These are phyloP conservation scores for Wickerhamomyces chaumierensis DNA, from an alignment of 805 yeast species.

Conservation along the genomic window DNA sequence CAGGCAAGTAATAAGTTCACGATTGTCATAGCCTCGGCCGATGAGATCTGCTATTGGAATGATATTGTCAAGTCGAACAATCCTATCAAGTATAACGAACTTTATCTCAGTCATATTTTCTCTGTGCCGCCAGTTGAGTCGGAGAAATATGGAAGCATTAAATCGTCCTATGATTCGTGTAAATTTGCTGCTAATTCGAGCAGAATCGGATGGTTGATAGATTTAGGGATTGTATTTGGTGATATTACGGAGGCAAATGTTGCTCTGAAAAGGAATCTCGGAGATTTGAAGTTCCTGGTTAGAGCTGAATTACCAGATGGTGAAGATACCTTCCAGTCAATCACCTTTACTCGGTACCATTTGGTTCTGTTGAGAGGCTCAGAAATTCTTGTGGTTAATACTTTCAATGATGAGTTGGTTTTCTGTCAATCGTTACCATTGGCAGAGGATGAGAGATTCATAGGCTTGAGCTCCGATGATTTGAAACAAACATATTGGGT, in stretches of 20 bases:
- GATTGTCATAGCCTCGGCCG: constrained; percentile 18
- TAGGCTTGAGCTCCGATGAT: constrained; percentile 41
- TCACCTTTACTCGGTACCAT: constrained; percentile 41
- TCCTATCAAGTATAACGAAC: constrained; percentile 13
- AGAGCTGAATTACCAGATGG: constrained; percentile 27
- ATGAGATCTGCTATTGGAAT: constrained; percentile 21
- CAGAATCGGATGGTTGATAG: constrained; percentile 36
- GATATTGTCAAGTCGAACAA: constrained; percentile 6
- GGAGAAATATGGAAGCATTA: constrained; percentile 25
- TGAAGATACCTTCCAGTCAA: constrained; percentile 4
- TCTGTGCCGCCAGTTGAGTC: constrained; percentile 21
- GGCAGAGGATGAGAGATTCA: constrained; percentile 23
- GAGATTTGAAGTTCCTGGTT: constrained; percentile 26
- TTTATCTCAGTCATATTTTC: constrained; percentile 11
- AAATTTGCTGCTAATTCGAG: too few relatives aligned
- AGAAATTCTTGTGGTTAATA: constrained; percentile 35
- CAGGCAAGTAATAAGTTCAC: constrained; percentile 4
- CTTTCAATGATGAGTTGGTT: constrained; percentile 37
- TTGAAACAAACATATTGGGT: constrained; percentile 62
- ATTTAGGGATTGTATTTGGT: constrained; percentile 36
- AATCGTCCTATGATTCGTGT: too few relatives aligned
- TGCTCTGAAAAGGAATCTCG: constrained; percentile 15
- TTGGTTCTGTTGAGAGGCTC: constrained; percentile 33
- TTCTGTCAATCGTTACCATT: constrained; percentile 28
- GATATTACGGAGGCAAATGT: constrained; percentile 16